A percentile compares a stretch with the other conserved stretches of the same genome.
Evolutionary conservation across 192 early-diverging fungal genomes (phyloP).

Genomic region (Gaertneriomyces sp.): DNA sequence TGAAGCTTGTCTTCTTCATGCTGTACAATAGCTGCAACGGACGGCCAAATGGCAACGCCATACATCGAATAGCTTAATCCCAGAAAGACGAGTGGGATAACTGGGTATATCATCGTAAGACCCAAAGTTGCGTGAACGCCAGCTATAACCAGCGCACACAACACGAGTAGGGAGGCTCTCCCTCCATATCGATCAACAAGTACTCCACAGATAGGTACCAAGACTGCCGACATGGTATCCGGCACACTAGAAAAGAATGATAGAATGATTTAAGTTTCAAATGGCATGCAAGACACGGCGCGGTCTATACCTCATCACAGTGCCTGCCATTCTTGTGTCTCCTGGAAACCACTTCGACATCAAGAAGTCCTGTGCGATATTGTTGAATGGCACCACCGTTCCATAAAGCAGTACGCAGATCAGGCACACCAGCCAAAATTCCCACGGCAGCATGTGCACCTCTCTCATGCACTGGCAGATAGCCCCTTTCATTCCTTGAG

Average conservation of each 20-base stretch:
- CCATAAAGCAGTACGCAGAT: slow-evolving; percentile 56
- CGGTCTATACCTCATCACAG: slow-evolving; percentile 45
- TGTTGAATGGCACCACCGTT: slow-evolving; percentile 53
- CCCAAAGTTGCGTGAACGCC: slow-evolving; percentile 54
- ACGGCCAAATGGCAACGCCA: slow-evolving; percentile 62
- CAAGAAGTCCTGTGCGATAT: slow-evolving; percentile 53
- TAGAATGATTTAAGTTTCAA: background rate
- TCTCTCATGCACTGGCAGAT: slow-evolving; percentile 3
- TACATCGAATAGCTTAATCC: slow-evolving; percentile 61
- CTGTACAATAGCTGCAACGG: slow-evolving; percentile 57
- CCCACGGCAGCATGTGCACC: slow-evolving; percentile 35
- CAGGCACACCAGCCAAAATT: slow-evolving; percentile 54
- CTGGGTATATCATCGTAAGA: slow-evolving; percentile 46
- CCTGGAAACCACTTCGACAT: slow-evolving; percentile 56
- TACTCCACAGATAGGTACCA: slow-evolving; percentile 56
- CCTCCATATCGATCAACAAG: slow-evolving; percentile 56
- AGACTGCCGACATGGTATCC: slow-evolving; percentile 57
- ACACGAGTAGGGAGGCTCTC: slow-evolving; percentile 48
- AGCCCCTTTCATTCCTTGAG: background rate
- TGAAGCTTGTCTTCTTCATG: slow-evolving; percentile 36
- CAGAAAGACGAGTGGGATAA: slow-evolving; percentile 50
- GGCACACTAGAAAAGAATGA: slow-evolving; percentile 43
- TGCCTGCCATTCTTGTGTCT: slow-evolving; percentile 48
- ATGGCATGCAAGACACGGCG: background rate
- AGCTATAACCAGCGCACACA: slow-evolving; percentile 54